A percentile compares a stretch with the other conserved stretches of the same genome.
phyloP scores from a whole-genome alignment of 441 rosid genomes.

The Pelargonium citronellum region DNA sequence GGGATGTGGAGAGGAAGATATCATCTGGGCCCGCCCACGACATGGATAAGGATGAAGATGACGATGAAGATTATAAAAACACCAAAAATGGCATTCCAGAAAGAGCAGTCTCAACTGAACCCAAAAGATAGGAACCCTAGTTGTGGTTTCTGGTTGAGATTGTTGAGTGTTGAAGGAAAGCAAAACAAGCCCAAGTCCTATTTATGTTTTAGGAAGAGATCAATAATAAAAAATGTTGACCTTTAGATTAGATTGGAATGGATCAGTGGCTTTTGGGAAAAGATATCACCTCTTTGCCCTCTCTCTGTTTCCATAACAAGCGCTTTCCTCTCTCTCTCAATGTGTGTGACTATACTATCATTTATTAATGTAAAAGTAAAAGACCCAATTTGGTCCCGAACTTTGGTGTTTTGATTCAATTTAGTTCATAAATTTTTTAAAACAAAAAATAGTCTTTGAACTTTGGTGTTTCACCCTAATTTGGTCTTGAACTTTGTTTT shows the following conservation, averaged over 20 bases:
- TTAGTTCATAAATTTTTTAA: too few relatives aligned
- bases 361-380: too few relatives aligned
- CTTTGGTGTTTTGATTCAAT: too few relatives aligned
- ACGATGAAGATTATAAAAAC: neutral
- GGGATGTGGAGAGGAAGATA: slow-evolving; percentile 89
- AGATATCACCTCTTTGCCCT: neutral
- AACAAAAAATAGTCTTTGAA: too few relatives aligned
- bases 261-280: neutral
- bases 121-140: neutral
- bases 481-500: too few relatives aligned
- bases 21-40: slow-evolving; percentile 97
- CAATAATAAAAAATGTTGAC: neutral
- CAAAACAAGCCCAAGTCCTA: neutral
- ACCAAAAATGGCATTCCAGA: slow-evolving; percentile 1
- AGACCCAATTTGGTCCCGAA: too few relatives aligned
- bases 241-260: slow-evolving; percentile 1
- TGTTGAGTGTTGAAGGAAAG: neutral
- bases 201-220: neutral
- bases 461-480: too few relatives aligned
- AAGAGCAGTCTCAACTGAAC: neutral
- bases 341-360: too few relatives aligned
- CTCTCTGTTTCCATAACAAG: neutral
- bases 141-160: neutral
- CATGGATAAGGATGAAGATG: slow-evolving; percentile 41
- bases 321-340: too few relatives aligned